A percentile compares a stretch with the other conserved stretches of the same genome.
These are phyloP conservation scores for Halophytophthora batemanensis DNA, from an alignment of 352 stramenopile genomes.

Conservation along the genomic window DNA sequence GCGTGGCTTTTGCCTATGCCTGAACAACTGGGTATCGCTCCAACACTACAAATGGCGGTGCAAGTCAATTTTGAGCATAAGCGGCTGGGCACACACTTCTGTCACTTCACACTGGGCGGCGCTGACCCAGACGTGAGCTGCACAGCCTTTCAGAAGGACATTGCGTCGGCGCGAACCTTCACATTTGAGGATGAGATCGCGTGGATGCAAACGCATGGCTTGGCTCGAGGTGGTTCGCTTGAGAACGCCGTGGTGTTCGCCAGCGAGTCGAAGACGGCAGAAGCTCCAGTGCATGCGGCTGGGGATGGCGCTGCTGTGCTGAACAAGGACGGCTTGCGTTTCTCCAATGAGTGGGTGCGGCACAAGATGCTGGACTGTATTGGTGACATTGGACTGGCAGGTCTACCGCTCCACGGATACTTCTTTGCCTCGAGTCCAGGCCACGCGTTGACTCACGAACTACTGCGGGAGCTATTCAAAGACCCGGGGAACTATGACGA, in stretches of 20 bases:
- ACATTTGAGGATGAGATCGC: slow-evolving; percentile 71
- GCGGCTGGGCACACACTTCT: slow-evolving; percentile 39
- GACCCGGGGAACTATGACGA: slow-evolving; percentile 46
- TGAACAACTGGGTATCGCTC: slow-evolving; percentile 8
- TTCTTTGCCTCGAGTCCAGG: slow-evolving; percentile 68
- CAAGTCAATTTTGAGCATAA: slow-evolving; percentile 75
- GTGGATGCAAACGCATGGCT: slow-evolving; percentile 46
- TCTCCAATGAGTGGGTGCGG: slow-evolving; percentile 59
- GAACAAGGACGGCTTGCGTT: slow-evolving; percentile 53
- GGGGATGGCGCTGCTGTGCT: slow-evolving; percentile 17
- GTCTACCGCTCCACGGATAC: slow-evolving; percentile 55
- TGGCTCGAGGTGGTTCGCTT: slow-evolving; percentile 58
- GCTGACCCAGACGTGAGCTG: slow-evolving; percentile 28
- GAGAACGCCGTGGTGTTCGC: slow-evolving; percentile 69
- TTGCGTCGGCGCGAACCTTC: slow-evolving; percentile 63
- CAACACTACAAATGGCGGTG: slow-evolving; percentile 50
- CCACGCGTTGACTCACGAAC: slow-evolving; percentile 56
- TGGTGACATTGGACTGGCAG: slow-evolving; percentile 55
- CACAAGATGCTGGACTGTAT: slow-evolving; percentile 79
- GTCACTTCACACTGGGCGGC: slow-evolving; percentile 31
- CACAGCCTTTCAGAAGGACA: slow-evolving; percentile 24
- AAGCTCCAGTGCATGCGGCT: no score
- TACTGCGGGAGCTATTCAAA: slow-evolving; percentile 49
- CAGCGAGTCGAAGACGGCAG: slow-evolving; percentile 2
- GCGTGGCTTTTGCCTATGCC: slow-evolving; percentile 65